Evolutionary conservation across 23 red algal genomes (phyloP), one percentile per base, ranked within the genome.

Genomic region (Cyanidioschyzon merolae): DNA sequence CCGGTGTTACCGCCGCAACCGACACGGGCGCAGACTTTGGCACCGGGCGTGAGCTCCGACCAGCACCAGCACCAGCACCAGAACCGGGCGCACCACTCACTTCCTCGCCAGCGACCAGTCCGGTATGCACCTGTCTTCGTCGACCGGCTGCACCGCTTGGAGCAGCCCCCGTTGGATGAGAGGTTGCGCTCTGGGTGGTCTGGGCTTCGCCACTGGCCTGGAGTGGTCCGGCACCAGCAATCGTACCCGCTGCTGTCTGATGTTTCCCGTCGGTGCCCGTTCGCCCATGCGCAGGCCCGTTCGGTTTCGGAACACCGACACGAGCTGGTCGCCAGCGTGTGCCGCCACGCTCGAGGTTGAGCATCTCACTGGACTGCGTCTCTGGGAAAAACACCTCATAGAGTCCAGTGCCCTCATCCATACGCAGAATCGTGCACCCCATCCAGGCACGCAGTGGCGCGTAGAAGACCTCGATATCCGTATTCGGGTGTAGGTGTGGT

Each of bases 391-490:
- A 71, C 63, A 71, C 63, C 63, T 71, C 63, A 35, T 71, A 35
- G 2, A 71, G 29, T 27, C n/a, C 63, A 35, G 63, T 71, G 63
- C 32, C 63, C 29, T 71, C 63, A 35, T 71, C n/a, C 12, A 32
- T 17, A 25, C n/a, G 32, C n/a, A 71, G 29, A 7, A 71, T 35
- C 32, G 63, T 35, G n/a, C n/a, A 25, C 2, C 63, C 63, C n/a
- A 25, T 25, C 63, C 63, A 71, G n/a, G 32, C 63, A 7, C 63
- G 63, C 63, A 32, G 12, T 7, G 63, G 63, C 29, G 63, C 63
- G 32, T 32, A 71, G 63, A 32, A 71, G 7, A 71, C 63, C 63
- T 71, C 63, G 29, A 71, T 71, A 35, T 71, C 63, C n/a, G 63
- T 71, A 35, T 35, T 35, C n/a, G 63, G 63, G 7, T 32, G 63